Conservation (phyloP, 371 early-diverging fungal genomes). For the Mucor sp. region DNA sequence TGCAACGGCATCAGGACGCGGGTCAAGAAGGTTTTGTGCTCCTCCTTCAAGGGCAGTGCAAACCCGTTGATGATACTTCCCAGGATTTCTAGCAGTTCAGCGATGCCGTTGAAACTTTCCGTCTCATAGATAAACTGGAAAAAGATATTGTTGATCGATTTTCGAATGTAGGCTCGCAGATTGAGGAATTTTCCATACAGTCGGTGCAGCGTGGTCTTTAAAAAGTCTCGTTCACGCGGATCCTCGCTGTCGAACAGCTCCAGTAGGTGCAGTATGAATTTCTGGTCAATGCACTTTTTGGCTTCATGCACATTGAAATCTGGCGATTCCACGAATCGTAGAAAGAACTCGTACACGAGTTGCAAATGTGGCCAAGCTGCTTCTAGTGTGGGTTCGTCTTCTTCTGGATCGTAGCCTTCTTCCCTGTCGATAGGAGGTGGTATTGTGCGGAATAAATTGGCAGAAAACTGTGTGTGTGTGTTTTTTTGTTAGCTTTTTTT, state of each 20-base stretch:
- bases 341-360: slow-evolving; percentile 94
- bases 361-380: slow-evolving; percentile 96
- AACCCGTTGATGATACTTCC: slow-evolving; percentile 99
- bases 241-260: slow-evolving; percentile 98
- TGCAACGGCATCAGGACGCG: slow-evolving; percentile 93
- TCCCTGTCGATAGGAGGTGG: slow-evolving; percentile 89
- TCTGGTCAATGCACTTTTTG: slow-evolving; percentile 37
- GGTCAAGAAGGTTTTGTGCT: slow-evolving; percentile 93
- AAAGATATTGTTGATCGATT: slow-evolving; percentile 96
- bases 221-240: slow-evolving; percentile 96
- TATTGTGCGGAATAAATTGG: slow-evolving; percentile 92
- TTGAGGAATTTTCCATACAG: slow-evolving; percentile 98
- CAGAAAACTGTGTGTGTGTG: slow-evolving; percentile 65
- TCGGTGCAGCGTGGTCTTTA: slow-evolving; percentile 96
- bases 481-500: not conserved
- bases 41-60: slow-evolving; percentile 95
- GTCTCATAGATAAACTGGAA: slow-evolving; percentile 96
- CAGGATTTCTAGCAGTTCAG: slow-evolving; percentile 95
- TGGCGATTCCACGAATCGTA: slow-evolving; percentile 93
- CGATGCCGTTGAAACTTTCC: slow-evolving; percentile 95
- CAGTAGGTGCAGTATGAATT: slow-evolving; percentile 65
- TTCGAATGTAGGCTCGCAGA: slow-evolving; percentile 92
- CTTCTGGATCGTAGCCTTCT: slow-evolving; percentile 87
- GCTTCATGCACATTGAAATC: slow-evolving; percentile 95
- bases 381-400: slow-evolving; percentile 96